These are phyloP conservation scores for Simmondsia chinensis DNA, from an alignment of 148 eudicot genomes.

Conservation along the genomic window DNA sequence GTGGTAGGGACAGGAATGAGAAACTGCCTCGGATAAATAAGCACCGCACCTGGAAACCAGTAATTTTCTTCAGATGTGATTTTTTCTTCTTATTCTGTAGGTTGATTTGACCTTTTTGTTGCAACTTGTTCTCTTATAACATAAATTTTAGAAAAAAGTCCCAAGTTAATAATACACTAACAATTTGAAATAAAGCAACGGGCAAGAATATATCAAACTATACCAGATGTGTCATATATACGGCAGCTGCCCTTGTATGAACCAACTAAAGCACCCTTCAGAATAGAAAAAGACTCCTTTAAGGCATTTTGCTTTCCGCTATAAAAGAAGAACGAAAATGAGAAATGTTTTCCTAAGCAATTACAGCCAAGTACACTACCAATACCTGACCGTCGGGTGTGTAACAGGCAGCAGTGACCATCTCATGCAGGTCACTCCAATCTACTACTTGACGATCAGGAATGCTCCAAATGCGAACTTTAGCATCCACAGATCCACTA, in stretches of 20 bases:
- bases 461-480: slow-evolving; percentile 97
- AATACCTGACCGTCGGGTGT: slow-evolving; percentile 94
- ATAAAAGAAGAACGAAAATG: slow-evolving; percentile 1
- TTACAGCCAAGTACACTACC: not conserved
- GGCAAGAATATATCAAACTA: slow-evolving; percentile 5
- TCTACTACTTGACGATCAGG: slow-evolving; percentile 91
- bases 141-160: too few species aligned
- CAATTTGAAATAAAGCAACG: not conserved
- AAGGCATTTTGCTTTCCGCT: slow-evolving; percentile 3
- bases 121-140: slow-evolving; percentile 69
- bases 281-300: slow-evolving; percentile 8
- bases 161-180: not conserved
- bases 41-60: slow-evolving; percentile 79
- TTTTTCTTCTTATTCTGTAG: slow-evolving; percentile 88
- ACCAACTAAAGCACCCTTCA: slow-evolving; percentile 92
- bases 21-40: not conserved
- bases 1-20: not conserved
- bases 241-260: slow-evolving; percentile 93
- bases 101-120: slow-evolving; percentile 56
- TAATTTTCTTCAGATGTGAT: slow-evolving; percentile 78
- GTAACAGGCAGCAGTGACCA: slow-evolving; percentile 98
- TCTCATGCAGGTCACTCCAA: slow-evolving; percentile 93
- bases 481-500: slow-evolving; percentile 91
- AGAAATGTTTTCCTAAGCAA: not conserved
- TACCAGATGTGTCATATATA: slow-evolving; percentile 70